A percentile compares a stretch with the other conserved stretches of the same genome.
Evolutionary conservation across 2,329 filamentous ascomycete species (phyloP).

Genomic region (Acephala macrosclerotiorum): DNA sequence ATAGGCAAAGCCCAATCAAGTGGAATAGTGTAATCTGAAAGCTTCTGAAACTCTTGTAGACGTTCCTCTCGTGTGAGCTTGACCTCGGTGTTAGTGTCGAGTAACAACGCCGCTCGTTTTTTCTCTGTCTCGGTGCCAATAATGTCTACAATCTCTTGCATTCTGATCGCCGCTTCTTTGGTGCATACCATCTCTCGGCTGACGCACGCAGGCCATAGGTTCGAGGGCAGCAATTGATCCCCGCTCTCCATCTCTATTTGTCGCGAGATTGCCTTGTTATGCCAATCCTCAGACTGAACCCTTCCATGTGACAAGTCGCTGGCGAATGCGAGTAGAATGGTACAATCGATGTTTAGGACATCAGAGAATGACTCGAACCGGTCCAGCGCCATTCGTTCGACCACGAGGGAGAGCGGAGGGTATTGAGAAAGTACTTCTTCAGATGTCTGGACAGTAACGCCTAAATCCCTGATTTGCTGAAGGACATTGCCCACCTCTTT

Average conservation of each 20-base stretch:
- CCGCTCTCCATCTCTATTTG: constrained; percentile 70
- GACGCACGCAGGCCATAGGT: constrained; percentile 67
- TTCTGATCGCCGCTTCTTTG: constrained; percentile 64
- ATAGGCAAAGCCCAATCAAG: constrained; percentile 65
- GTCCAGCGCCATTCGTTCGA: constrained; percentile 47
- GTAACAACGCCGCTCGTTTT: constrained; percentile 59
- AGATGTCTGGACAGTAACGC: constrained; percentile 41
- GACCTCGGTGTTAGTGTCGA: constrained; percentile 47
- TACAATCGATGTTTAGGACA: constrained; percentile 65
- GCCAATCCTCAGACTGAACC: constrained; percentile 43
- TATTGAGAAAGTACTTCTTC: constrained; percentile 37
- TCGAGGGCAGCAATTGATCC: constrained; percentile 63
- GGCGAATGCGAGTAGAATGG: constrained; percentile 71
- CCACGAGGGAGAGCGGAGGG: constrained; percentile 32
- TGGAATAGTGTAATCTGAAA: constrained; percentile 63
- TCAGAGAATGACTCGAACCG: constrained; percentile 48
- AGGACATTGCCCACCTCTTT: constrained; percentile 64
- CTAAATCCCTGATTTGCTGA: constrained; percentile 60
- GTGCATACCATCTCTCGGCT: constrained; percentile 66
- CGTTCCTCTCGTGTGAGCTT: constrained; percentile 37
- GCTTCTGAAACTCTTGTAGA: constrained; percentile 47
- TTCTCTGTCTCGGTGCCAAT: constrained; percentile 67
- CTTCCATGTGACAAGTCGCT: constrained; percentile 62
- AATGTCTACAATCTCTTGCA: constrained; percentile 68
- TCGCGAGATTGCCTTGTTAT: constrained; percentile 40